These are phyloP conservation scores for Taiwanofungus camphoratus DNA, from an alignment of 1,284 basidiomycete genomes.

Conservation along the genomic window DNA sequence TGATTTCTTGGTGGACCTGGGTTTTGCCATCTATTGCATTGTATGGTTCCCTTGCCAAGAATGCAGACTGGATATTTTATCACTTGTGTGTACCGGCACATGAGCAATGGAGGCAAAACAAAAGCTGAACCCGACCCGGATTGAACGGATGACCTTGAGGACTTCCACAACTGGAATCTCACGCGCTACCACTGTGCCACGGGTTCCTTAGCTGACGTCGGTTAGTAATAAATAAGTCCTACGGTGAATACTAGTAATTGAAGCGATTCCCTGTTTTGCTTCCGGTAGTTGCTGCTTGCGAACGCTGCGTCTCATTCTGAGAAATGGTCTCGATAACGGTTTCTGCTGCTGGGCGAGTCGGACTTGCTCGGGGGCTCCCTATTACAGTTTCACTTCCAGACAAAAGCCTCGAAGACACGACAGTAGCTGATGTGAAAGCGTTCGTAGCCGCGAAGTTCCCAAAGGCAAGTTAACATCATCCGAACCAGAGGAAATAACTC, in stretches of 20 bases:
- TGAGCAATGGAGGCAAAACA: too few relatives aligned
- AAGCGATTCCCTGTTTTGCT: not conserved
- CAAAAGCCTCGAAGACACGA: conserved; percentile 21
- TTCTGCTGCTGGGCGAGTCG: conserved; percentile 25
- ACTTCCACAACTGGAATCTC: conserved; percentile 14
- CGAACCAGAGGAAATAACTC: too few relatives aligned
- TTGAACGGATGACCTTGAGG: conserved; percentile 25
- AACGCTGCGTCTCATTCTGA: not conserved
- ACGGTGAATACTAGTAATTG: not conserved
- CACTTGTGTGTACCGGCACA: too few relatives aligned
- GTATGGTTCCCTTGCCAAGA: too few relatives aligned
- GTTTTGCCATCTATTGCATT: too few relatives aligned
- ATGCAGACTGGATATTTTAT: too few relatives aligned
- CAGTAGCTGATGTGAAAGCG: conserved; percentile 56
- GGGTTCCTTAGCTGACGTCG: conserved; percentile 6
- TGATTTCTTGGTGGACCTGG: too few relatives aligned
- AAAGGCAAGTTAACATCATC: not conserved
- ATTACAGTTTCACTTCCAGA: conserved; percentile 52
- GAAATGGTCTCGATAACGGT: conserved; percentile 4
- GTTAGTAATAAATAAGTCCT: not conserved
- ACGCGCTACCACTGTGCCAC: conserved; percentile 22
- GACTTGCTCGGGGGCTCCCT: conserved; percentile 50
- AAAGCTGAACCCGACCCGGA: conserved; percentile 21
- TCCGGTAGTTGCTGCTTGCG: not conserved
- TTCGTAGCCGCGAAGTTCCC: conserved; percentile 46